Evolutionary conservation across 208 protist genomes (phyloP), one percentile per base, ranked within the genome.

Genomic region (Angomonas ambiguus): DNA sequence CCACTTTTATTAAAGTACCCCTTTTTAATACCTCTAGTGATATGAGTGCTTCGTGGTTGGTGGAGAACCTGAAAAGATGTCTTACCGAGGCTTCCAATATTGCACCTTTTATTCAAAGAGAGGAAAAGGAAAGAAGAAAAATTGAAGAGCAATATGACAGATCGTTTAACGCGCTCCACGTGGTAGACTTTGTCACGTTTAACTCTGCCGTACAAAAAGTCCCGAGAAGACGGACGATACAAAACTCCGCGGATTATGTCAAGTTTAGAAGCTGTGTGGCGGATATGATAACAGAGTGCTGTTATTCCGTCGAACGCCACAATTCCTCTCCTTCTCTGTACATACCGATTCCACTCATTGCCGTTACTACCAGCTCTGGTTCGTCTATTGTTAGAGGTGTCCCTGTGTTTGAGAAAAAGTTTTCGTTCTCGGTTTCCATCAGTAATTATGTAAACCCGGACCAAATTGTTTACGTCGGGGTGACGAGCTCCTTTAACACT

Each of bases 1-100:
- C 91, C 18, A 87, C 82, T 3, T 96, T 96, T 69, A 78, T 96
- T 22, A 77, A 83, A 59, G 87, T 85, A 11, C 82, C 83, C 5
- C 56, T 96, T 31, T 92, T 88, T 71, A 77, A 76, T 20, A 68
- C 67, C 48, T 71, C 68, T 13, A 67, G 72, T 27, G 45, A 75
- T 0, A 84, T 84, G 35, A 91, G 85, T 42, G 86, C 79, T 27
- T 65, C 35, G 28, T 67, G 83, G 69, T 71, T 96, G 58, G 66
- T 77, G 20, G 65, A 59, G 22, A 82, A 90, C 59, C 72, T 96
- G 4, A 71, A 77, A 48, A 67, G 68, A 28, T 90, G 59, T 38
- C 62, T 93, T 34, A 76, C 80, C 57, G 85, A 94, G 42, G 85
- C 82, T 16, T 84, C 67, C 25, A 63, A 71, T 1, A 74, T 91